A percentile compares a stretch with the other conserved stretches of the same genome.
Evolutionary conservation across 306 rosid genomes (phyloP).

Genomic region (Rosa rugosa): DNA sequence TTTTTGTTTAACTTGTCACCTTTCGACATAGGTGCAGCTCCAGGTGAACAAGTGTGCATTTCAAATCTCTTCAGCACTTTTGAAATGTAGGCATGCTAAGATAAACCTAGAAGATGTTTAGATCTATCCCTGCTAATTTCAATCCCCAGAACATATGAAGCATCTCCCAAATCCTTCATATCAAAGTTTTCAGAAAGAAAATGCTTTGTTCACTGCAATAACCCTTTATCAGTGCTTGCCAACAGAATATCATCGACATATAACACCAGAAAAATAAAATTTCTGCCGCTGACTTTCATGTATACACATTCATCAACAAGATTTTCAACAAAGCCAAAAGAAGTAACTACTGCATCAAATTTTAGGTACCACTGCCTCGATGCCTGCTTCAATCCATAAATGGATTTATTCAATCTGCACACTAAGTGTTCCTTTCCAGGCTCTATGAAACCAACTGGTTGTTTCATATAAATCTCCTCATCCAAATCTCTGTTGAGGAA

Average conservation of each 20-base stretch:
- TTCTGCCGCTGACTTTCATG: neutral
- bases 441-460: neutral
- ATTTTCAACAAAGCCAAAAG: neutral
- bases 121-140: neutral
- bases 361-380: neutral
- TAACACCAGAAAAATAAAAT: neutral
- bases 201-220: neutral
- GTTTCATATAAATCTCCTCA: neutral
- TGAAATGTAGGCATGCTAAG: neutral
- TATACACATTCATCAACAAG: neutral
- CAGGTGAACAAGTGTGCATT: neutral
- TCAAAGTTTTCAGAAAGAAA: neutral
- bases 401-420: neutral
- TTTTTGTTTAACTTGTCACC: neutral
- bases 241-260: neutral
- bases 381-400: neutral
- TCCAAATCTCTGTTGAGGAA: neutral
- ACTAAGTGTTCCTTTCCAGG: neutral
- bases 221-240: neutral
- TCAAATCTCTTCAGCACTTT: neutral
- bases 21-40: neutral
- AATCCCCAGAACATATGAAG: neutral
- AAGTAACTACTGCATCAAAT: neutral
- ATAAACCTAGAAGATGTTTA: neutral
- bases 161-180: neutral